phyloP scores from a whole-genome alignment of 2,329 filamentous ascomycete genomes.

The Purpureocillium lavendulum region DNA sequence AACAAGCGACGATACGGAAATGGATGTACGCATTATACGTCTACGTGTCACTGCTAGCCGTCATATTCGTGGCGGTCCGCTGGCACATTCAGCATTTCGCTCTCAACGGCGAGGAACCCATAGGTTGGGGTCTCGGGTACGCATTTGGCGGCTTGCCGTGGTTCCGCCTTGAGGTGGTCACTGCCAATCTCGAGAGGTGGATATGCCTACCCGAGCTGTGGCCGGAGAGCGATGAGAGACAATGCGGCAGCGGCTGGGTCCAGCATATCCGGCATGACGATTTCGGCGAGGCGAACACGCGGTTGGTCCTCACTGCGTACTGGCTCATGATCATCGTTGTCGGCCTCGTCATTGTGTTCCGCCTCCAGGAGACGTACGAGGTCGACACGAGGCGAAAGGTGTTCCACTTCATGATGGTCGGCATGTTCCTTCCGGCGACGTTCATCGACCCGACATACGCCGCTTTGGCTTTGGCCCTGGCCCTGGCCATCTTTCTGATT shows the following conservation, averaged over 20 bases:
- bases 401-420: constrained; percentile 97
- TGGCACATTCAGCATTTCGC: constrained; percentile 59
- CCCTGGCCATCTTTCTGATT: constrained; percentile 77
- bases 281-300: constrained; percentile 70
- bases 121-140: constrained; percentile 90
- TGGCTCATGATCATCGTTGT: constrained; percentile 60
- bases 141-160: constrained; percentile 69
- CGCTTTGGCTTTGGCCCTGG: constrained; percentile 68
- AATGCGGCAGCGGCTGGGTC: constrained; percentile 49
- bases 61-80: constrained; percentile 65
- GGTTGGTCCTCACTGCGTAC: constrained; percentile 69
- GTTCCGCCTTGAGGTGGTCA: constrained; percentile 65
- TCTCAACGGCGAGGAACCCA: constrained; percentile 65
- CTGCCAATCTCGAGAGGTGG: constrained; percentile 64
- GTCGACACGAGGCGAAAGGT: constrained; percentile 95
- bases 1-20: constrained; percentile 68
- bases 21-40: constrained; percentile 78
- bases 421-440: constrained; percentile 82
- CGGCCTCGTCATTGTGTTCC: constrained; percentile 68
- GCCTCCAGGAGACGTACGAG: constrained; percentile 68
- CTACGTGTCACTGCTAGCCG: constrained; percentile 56
- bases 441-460: constrained; percentile 82
- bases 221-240: constrained; percentile 18
- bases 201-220: constrained; percentile 55
- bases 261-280: constrained; percentile 55